A percentile compares a stretch with the other conserved stretches of the same genome.
Evolutionary conservation across 108 stramenopile species (phyloP).

Genomic region (Discostella pseudostelligera): DNA sequence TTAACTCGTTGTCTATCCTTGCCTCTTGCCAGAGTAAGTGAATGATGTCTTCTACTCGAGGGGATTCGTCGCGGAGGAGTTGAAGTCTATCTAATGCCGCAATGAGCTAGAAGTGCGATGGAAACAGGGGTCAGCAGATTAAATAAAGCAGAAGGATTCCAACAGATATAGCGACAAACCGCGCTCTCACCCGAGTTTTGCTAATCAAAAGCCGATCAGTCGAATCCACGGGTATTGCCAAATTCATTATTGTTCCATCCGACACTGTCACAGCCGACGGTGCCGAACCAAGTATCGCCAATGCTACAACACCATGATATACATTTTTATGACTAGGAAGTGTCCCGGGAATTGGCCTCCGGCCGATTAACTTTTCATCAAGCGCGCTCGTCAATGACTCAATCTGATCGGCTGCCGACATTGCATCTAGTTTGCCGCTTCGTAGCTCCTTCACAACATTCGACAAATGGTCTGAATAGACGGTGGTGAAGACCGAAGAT

Average conservation of each 20-base stretch:
- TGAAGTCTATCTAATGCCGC: conserved; percentile 22
- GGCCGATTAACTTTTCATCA: conserved; percentile 57
- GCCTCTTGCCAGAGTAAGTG: conserved; percentile 38
- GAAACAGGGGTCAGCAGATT: not conserved
- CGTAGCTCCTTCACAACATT: conserved; percentile 54
- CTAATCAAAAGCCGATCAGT: conserved; percentile 68
- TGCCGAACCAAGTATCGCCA: conserved; percentile 64
- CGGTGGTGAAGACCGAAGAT: conserved; percentile 64
- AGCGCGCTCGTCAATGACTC: conserved; percentile 39
- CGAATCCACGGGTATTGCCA: conserved; percentile 52
- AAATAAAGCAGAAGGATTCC: not conserved
- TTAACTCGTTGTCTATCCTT: conserved; percentile 17
- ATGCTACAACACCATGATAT: conserved; percentile 59
- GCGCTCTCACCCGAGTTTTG: conserved; percentile 52
- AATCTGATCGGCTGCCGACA: conserved; percentile 55
- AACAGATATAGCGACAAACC: not conserved
- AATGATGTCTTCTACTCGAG: conserved; percentile 30
- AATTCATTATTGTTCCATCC: conserved; percentile 70
- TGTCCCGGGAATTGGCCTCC: conserved; percentile 74
- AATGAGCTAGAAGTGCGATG: conserved; percentile 19
- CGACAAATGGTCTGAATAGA: conserved; percentile 69
- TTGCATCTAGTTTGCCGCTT: conserved; percentile 44
- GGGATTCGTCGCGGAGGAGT: conserved; percentile 7
- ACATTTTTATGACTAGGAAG: conserved; percentile 75
- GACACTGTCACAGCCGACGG: conserved; percentile 68